Evolutionary conservation across 768 basidiomycete genomes (phyloP), one percentile per base, ranked within the genome.

Genomic region (Termitomyces sp.): DNA sequence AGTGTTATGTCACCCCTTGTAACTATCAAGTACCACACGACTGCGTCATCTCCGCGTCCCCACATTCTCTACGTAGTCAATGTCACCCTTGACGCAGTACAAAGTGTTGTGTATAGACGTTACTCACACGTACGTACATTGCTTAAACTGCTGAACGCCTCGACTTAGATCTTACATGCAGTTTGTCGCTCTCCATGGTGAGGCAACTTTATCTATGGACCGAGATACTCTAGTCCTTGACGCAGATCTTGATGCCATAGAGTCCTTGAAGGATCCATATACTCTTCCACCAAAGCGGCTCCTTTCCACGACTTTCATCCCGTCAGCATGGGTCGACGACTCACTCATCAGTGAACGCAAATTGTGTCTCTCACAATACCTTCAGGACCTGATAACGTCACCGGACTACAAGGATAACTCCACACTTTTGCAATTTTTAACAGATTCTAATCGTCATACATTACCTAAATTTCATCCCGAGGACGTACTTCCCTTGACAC

Each of bases 271-370:
- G 45, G 75, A 79, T 58, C 66, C 71, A 0, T 75, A 70, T 58
- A 54, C 64, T 12, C 74, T 84, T 10, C 81, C 83, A 12, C 79
- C 81, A 4, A 82, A 81, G 68, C 77, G 78, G n/a, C 69, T 77
- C 22, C 66, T 83, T 6, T 66, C 69, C n/a, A 81, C 77, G 9
- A 73, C 72, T 1, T 79, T 83, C 62, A 55, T 81, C 20, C 81
- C 81, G 0, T 77, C 76, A 2, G 78, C 79, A 2, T 83, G 83
- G 81, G 70, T 78, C 16, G 78, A 82, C 62, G 80, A 83, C 59
- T 57, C 71, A 12, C 76, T 83, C 37, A 81, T 84, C 53, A 66
- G 73, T 0, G 80, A 81, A 64, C 77, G 82, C 60, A 84, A 81
- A 66, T 66, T 68, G 6, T 81, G 80, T 4, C 65, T 83, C 3